phyloP scores from a whole-genome alignment of 257 asterid genomes.

The Coffea eugenioides region DNA sequence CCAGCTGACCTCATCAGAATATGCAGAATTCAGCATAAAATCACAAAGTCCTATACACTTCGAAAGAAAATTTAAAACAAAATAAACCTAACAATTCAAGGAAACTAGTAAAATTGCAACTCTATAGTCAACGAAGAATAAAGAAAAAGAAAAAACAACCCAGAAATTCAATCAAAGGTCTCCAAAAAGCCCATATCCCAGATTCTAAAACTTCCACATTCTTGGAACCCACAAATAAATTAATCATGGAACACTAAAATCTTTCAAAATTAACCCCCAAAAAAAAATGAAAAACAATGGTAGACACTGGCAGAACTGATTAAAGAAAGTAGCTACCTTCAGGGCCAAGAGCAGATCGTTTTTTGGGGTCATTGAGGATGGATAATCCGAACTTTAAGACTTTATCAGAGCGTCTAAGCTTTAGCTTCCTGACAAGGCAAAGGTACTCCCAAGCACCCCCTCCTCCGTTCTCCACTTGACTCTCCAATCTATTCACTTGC shows the following conservation, averaged over 20 bases:
- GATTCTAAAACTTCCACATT: conserved; percentile 28
- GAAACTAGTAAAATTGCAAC: background rate
- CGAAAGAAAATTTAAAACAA: background rate
- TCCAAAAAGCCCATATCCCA: conserved; percentile 15
- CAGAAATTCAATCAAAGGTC: conserved; percentile 4
- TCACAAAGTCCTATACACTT: no score
- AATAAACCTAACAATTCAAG: background rate
- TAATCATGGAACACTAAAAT: background rate
- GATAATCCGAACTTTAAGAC: conserved; percentile 68
- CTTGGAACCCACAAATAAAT: conserved; percentile 6
- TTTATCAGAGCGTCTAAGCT: conserved; percentile 85
- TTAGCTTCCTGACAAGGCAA: conserved; percentile 81
- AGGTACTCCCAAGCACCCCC: conserved; percentile 98
- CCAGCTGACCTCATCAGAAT: background rate
- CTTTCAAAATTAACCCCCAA: background rate
- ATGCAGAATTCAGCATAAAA: background rate
- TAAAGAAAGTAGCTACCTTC: conserved; percentile 48
- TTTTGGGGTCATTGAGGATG: conserved; percentile 66
- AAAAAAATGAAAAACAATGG: background rate
- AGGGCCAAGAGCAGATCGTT: conserved; percentile 88
- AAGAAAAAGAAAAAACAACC: background rate
- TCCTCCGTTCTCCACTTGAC: conserved; percentile 92
- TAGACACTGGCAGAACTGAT: background rate
- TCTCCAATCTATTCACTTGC: conserved; percentile 76
- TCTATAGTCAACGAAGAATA: background rate